Evolutionary conservation across 345 rosid species (phyloP), one percentile per base, ranked within the genome.

Genomic region (Orychophragmus violaceus): DNA sequence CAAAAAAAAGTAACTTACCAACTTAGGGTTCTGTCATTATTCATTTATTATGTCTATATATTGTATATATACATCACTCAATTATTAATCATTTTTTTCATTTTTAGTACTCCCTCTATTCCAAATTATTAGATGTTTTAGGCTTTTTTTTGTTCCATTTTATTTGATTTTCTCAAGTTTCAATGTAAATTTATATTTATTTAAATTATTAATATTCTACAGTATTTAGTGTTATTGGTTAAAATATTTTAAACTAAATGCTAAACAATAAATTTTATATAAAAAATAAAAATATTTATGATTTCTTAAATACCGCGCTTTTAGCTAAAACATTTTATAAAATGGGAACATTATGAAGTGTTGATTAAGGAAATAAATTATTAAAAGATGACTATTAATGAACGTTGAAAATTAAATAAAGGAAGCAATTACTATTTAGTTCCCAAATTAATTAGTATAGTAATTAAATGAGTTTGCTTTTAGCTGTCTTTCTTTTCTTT

Each of bases 401-500:
- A 45, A 14, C 21, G 9, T 25, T 27, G n/a, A n/a, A n/a, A n/a
- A n/a, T 28, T 42, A 33, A 24, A 39, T 3, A 21, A 12, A 32
- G 35, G 37, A 55, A 55, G 4, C 22, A 45, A 5, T 24, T 33
- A 59, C 39, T 41, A 41, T 7, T 41, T 16, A n/a, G 16, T 41
- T 16, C 7, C 46, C 7, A 41, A 36, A 41, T 16, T n/a, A 70
- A 41, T 42, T 59, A 60, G 39, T 17, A 21, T 48, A 68, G 22
- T 66, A 30, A 48, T 27, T 59, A 49, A 46, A 11, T 33, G 45
- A 17, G 28, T 37, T 11, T 33, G 39, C 24, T 23, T 45, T 32
- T 61, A 52, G 75, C 75, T 71, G 75, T 71, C 69, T 62, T 54
- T 53, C n/a, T 56, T 62, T 13, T 46, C 12, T 13, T 22, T 48